phyloP scores from a whole-genome alignment of 225 moss, liverwort and hornwort genomes.

The Polytrichum commune region DNA sequence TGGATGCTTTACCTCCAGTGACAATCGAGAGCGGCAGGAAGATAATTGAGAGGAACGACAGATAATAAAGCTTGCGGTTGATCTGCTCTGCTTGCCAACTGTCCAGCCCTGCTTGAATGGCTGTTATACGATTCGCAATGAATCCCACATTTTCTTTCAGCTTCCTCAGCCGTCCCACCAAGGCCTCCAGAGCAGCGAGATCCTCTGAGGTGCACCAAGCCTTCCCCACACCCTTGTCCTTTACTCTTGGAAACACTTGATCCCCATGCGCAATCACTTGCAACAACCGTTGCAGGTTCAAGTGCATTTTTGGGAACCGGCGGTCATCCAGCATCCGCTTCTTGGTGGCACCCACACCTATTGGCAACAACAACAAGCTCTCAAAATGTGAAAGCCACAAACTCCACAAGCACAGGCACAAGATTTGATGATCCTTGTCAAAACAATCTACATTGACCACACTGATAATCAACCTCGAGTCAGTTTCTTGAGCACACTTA shows the following conservation, averaged over 20 bases:
- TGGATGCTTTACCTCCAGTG: conserved; percentile 61
- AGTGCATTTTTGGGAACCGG: conserved; percentile 93
- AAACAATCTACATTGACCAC: no score
- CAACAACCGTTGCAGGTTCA: conserved; percentile 78
- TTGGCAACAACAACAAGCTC: background rate
- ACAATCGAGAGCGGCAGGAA: conserved; percentile 91
- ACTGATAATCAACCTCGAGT: no score
- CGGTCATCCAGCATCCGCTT: conserved; percentile 90
- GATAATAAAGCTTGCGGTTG: conserved; percentile 93
- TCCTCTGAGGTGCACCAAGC: conserved; percentile 74
- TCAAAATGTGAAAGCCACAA: no score
- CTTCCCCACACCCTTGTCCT: conserved; percentile 74
- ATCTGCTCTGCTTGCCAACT: conserved; percentile 96
- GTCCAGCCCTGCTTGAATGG: conserved; percentile 87
- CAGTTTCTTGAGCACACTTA: no score
- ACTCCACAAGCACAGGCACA: background rate
- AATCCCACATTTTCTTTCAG: conserved; percentile 94
- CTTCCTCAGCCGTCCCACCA: conserved; percentile 74
- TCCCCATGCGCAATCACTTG: conserved; percentile 90
- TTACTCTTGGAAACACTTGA: conserved; percentile 82
- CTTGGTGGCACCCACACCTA: conserved; percentile 74
- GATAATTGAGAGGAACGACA: conserved; percentile 84
- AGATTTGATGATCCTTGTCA: background rate
- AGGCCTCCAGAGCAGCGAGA: conserved; percentile 61
- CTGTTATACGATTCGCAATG: conserved; percentile 80